These are phyloP conservation scores for Aspergillus nanangensis DNA, from an alignment of 495 filamentous ascomycete genomes.

Conservation along the genomic window DNA sequence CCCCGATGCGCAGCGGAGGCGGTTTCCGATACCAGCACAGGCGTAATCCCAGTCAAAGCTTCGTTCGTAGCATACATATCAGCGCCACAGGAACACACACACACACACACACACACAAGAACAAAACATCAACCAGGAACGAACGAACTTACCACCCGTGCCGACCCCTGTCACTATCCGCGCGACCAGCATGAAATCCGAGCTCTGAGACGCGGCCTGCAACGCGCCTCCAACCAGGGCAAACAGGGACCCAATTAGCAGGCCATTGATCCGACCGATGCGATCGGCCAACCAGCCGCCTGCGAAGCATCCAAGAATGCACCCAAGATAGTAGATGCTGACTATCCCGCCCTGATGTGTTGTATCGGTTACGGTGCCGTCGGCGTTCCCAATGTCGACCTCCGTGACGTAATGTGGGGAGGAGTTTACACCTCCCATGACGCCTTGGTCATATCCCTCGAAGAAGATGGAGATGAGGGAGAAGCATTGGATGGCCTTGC, in stretches of 20 bases:
- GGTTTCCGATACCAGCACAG: slow-evolving; percentile 49
- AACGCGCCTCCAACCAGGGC: slow-evolving; percentile 50
- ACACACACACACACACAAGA: no score
- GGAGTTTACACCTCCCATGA: slow-evolving; percentile 48
- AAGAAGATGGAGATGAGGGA: slow-evolving; percentile 50
- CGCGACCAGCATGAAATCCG: slow-evolving; percentile 51
- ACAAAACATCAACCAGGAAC: slow-evolving; percentile 1
- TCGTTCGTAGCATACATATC: no score
- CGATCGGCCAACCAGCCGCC: slow-evolving; percentile 50
- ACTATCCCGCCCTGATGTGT: slow-evolving; percentile 46
- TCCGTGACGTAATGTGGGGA: slow-evolving; percentile 32
- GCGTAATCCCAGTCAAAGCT: slow-evolving; percentile 48
- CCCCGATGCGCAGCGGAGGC: slow-evolving; percentile 44
- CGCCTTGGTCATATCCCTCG: slow-evolving; percentile 52
- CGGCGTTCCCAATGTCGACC: slow-evolving; percentile 31
- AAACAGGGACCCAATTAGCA: slow-evolving; percentile 47
- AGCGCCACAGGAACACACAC: no score
- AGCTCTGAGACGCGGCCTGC: slow-evolving; percentile 46
- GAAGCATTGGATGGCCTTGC: slow-evolving; percentile 40
- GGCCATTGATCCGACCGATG: slow-evolving; percentile 51
- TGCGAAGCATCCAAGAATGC: slow-evolving; percentile 49
- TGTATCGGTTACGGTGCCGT: slow-evolving; percentile 34
- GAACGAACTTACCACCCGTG: slow-evolving; percentile 38
- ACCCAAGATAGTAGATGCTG: slow-evolving; percentile 51
- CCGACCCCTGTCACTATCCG: slow-evolving; percentile 54